Evolutionary conservation across 2,329 filamentous ascomycete species (phyloP).

Genomic region (Calonectria pteridis): DNA sequence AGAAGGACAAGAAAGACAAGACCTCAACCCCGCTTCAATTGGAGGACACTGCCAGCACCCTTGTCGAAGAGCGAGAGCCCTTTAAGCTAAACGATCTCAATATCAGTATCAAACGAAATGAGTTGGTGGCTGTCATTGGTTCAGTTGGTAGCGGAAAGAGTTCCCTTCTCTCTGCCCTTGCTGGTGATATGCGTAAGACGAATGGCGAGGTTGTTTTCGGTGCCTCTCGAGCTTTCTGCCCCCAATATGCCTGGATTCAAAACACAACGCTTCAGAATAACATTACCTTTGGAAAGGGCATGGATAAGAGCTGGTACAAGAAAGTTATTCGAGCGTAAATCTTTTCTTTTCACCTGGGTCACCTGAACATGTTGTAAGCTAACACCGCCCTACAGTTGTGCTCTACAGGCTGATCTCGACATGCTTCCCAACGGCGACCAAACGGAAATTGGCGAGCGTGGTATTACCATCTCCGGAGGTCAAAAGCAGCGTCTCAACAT

Average conservation of each 20-base stretch:
- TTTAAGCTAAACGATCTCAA: constrained; percentile 80
- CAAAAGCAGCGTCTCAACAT: constrained; percentile 97
- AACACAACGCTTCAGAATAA: constrained; percentile 90
- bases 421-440: constrained; percentile 91
- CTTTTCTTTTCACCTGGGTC: neutral
- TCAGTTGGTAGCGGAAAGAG: constrained; percentile 92
- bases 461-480: constrained; percentile 94
- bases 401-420: constrained; percentile 85
- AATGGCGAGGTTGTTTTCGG: constrained; percentile 80
- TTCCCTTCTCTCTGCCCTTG: constrained; percentile 87
- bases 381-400: constrained; percentile 67
- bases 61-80: constrained; percentile 71
- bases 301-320: constrained; percentile 83
- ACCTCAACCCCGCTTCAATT: constrained; percentile 43
- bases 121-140: constrained; percentile 88
- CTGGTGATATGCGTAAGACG: constrained; percentile 93
- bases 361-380: constrained; percentile 27
- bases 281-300: constrained; percentile 87
- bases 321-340: constrained; percentile 82
- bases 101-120: constrained; percentile 77
- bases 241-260: constrained; percentile 98
- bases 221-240: constrained; percentile 88
- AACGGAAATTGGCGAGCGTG: constrained; percentile 95
- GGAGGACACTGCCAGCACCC: constrained; percentile 65
- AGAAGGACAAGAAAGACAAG: constrained; percentile 55